Percentiles rank a stretch among this genome's conserved stretches.
Evolutionary conservation across 1,284 basidiomycete genomes (phyloP).

Genomic region (Ceraceosorus bombacis): DNA sequence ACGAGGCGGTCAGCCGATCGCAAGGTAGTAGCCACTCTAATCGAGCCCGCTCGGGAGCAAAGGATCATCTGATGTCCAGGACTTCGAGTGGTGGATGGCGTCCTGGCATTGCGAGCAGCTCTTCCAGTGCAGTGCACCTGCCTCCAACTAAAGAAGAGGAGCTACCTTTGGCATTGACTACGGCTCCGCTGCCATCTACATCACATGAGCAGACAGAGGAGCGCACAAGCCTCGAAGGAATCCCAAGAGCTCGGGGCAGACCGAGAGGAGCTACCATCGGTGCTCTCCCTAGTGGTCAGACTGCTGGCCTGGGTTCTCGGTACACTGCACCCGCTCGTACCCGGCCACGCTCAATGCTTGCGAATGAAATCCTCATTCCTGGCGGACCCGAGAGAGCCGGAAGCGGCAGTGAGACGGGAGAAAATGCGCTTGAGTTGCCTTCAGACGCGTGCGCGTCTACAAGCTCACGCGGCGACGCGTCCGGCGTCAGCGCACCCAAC

Average conservation of each 20-base stretch:
- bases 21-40: background rate
- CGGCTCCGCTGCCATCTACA: conserved; percentile 6
- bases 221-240: conserved; percentile 1
- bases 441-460: background rate
- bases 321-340: background rate
- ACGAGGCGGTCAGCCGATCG: no score
- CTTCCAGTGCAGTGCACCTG: background rate
- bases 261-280: conserved; percentile 37
- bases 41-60: background rate
- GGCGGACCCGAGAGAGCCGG: conserved; percentile 20
- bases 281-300: conserved; percentile 19
- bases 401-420: background rate
- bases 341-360: conserved; percentile 28
- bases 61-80: background rate
- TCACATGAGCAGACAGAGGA: conserved; percentile 2
- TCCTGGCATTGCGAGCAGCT: no score
- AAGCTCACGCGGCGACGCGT: background rate
- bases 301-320: conserved; percentile 3
- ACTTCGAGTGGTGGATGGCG: no score
- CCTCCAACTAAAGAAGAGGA: conserved; percentile 8
- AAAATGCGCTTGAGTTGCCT: background rate
- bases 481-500: background rate
- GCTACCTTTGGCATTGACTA: conserved; percentile 1
- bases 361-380: conserved; percentile 29
- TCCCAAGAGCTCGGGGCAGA: conserved; percentile 19